Evolutionary conservation across 164 flowering plant species (phyloP).

Genomic region (Piper betle): DNA sequence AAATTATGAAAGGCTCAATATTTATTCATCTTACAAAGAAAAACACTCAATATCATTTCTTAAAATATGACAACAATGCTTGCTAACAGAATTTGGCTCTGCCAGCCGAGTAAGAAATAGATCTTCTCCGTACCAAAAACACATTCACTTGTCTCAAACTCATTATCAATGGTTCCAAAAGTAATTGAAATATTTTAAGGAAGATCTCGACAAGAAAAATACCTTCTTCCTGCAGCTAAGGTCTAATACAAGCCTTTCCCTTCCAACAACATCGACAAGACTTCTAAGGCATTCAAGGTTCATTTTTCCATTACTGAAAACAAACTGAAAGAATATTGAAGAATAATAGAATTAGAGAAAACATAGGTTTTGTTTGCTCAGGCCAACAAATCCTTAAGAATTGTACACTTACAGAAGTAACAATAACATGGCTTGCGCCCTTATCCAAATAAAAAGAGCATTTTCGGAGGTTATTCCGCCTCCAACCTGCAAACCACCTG

Average conservation of each 20-base stretch:
- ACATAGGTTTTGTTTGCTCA: background rate
- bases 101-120: background rate
- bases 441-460: slow-evolving; percentile 59
- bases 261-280: slow-evolving; percentile 60
- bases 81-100: background rate
- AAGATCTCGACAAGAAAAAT: slow-evolving; percentile 1
- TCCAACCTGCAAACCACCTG: slow-evolving; percentile 95
- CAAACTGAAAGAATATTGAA: slow-evolving; percentile 47
- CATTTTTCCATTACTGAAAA: slow-evolving; percentile 85
- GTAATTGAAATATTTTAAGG: background rate
- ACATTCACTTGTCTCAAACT: no score
- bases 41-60: background rate
- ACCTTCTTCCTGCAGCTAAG: slow-evolving; percentile 97
- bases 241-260: slow-evolving; percentile 76
- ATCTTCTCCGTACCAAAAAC: no score
- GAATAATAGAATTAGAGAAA: background rate
- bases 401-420: slow-evolving; percentile 60
- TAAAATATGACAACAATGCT: background rate
- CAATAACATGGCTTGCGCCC: slow-evolving; percentile 97
- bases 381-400: background rate
- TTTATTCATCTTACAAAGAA: no score
- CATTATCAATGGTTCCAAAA: no score
- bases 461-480: slow-evolving; percentile 79
- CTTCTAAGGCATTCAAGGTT: slow-evolving; percentile 69
- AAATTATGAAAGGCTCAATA: no score